Base-by-base conservation (phyloP, 805 yeast species). In the Yamadazyma tumulicola region DNA sequence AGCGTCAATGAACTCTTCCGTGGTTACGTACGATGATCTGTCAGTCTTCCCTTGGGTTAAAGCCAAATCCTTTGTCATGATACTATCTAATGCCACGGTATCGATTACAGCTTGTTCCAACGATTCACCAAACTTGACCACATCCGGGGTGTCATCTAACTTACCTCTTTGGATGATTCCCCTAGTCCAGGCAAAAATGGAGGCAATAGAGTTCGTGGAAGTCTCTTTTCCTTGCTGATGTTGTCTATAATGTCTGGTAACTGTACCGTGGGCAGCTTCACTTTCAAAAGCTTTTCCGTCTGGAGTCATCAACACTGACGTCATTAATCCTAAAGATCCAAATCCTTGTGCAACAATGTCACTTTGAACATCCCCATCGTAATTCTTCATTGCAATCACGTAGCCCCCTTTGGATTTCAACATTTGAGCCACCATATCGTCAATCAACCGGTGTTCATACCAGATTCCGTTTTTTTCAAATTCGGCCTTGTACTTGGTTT, bases 231-330 rank as follows among this genome's bases (percentile, higher is more conserved):
- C 97, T 65, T 84, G 85, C 69, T 91, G 97, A 65, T 86, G 87
- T 66, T 82, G 93, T 71, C 97, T 84, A 70, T 75, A 91, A 63
- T 91, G 97, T 69, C 97, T 85, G 30, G 97, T 91, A 50, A 91
- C 97, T 10, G 97, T 91, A 38, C 97, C 97, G 61, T 91, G 97
- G n/a, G 97, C 97, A 40, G 97, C 97, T 72, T 91, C 97, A 36
- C 88, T 71, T 71, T 91, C 97, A 60, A 86, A 89, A 10, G 96
- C 81, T 69, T 85, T 85, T 17, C 97, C 97, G 62, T 91, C 97
- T 32, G 97, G 94, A n/a, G 97, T 80, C 55, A 88, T 78, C 49
- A 91, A 75, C n/a, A 87, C 95, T 3, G 97, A 91, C 20, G 97
- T 88, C 97, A 91, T 91, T 50, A 91, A 75, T 27, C 97, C 97